These are phyloP conservation scores for Rhodotorula sp. DNA, from an alignment of 1,284 basidiomycete genomes.

Conservation along the genomic window DNA sequence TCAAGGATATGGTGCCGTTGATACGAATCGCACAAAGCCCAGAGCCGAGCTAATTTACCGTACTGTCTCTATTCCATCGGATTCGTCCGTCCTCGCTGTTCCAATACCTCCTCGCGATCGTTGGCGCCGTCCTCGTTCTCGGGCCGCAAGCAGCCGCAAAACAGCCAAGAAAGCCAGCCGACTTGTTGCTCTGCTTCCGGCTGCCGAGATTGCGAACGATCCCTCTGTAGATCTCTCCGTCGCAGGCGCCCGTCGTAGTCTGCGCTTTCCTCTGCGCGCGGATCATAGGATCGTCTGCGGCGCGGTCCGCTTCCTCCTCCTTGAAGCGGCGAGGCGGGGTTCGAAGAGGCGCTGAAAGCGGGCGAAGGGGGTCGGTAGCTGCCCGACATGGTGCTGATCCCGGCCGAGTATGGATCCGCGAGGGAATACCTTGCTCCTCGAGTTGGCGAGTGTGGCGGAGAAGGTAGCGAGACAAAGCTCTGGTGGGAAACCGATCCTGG, in stretches of 20 bases:
- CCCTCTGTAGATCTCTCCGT: no score
- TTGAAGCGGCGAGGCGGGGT: background rate
- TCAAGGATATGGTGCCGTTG: background rate
- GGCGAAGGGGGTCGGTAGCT: background rate
- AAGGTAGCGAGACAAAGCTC: background rate
- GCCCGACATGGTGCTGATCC: background rate
- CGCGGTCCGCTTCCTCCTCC: background rate
- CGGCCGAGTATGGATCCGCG: background rate
- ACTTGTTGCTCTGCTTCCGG: background rate
- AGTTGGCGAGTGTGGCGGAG: background rate
- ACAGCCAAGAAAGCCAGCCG: constrained; percentile 8
- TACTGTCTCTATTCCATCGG: background rate
- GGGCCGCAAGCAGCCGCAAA: constrained; percentile 13
- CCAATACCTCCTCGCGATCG: background rate
- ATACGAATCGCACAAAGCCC: background rate
- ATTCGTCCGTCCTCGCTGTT: constrained; percentile 11
- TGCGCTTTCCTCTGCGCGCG: background rate
- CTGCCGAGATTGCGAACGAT: background rate
- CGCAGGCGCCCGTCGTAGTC: no score
- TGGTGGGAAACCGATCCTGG: background rate
- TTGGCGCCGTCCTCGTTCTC: background rate
- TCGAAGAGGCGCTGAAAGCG: background rate
- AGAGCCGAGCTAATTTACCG: no score
- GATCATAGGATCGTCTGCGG: background rate
- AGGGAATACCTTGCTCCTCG: background rate